Evolutionary conservation across 805 yeast genomes (phyloP).

Genomic region (Kodamaea laetipori): DNA sequence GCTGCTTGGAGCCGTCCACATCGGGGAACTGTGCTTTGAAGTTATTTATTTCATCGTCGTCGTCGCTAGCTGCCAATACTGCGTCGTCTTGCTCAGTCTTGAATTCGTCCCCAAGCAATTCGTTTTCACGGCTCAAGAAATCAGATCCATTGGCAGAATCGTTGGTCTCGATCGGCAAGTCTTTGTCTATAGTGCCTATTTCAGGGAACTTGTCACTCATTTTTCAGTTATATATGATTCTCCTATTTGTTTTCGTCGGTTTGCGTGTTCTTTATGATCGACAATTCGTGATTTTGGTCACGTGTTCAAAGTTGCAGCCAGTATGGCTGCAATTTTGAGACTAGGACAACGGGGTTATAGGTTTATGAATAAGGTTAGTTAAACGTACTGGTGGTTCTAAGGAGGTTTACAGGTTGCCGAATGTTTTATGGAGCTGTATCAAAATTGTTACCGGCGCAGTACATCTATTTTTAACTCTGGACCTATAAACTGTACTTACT

Average conservation of each 20-base stretch:
- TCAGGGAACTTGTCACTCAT: constrained; percentile 80
- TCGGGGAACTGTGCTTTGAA: constrained; percentile 69
- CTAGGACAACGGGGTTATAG: too few relatives aligned
- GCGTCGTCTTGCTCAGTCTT: constrained; percentile 63
- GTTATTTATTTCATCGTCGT: constrained; percentile 50
- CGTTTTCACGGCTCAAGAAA: constrained; percentile 69
- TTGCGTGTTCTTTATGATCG: constrained; percentile 6
- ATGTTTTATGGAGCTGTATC: too few relatives aligned
- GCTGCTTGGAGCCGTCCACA: constrained; percentile 37
- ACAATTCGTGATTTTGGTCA: neutral
- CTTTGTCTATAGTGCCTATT: constrained; percentile 47
- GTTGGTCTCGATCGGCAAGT: constrained; percentile 31
- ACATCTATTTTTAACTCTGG: too few relatives aligned
- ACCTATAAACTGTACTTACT: too few relatives aligned
- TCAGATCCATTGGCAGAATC: constrained; percentile 49
- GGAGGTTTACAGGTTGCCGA: too few relatives aligned
- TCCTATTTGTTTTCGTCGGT: constrained; percentile 10
- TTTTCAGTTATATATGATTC: constrained; percentile 8
- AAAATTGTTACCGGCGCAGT: too few relatives aligned
- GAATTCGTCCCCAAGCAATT: constrained; percentile 70
- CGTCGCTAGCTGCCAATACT: constrained; percentile 40
- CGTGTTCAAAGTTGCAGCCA: constrained; percentile 6
- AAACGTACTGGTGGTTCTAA: too few relatives aligned
- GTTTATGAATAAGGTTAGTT: too few relatives aligned
- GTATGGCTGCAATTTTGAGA: too few relatives aligned